These are phyloP conservation scores for Oleoguttula mirabilis DNA, from an alignment of 495 filamentous ascomycete species.

Conservation along the genomic window DNA sequence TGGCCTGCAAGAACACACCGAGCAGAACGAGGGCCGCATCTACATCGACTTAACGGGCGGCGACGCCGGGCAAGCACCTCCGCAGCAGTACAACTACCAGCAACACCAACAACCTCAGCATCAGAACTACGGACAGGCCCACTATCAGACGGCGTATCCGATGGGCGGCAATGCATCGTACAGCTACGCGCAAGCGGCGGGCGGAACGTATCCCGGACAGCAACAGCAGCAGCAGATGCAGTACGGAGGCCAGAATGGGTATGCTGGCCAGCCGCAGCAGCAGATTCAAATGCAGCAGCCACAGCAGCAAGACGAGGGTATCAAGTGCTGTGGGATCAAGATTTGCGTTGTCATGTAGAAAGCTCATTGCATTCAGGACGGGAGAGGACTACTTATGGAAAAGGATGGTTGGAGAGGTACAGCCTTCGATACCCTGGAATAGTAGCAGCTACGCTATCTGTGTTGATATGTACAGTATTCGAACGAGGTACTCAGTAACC, in stretches of 20 bases:
- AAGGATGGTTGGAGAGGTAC: too few relatives aligned
- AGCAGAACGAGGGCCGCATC: conserved; percentile 78
- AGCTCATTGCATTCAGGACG: too few relatives aligned
- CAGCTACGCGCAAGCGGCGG: conserved; percentile 14
- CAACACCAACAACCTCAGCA: conserved; percentile 12
- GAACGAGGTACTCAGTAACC: too few relatives aligned
- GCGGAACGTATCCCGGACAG: neutral
- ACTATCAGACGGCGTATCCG: conserved; percentile 21
- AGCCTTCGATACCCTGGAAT: too few relatives aligned
- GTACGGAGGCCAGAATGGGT: conserved; percentile 8
- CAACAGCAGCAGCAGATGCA: conserved; percentile 12
- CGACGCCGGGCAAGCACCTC: conserved; percentile 1
- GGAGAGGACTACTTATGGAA: too few relatives aligned
- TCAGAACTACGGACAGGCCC: conserved; percentile 17
- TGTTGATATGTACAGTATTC: too few relatives aligned
- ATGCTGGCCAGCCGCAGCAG: conserved; percentile 13
- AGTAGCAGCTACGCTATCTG: too few relatives aligned
- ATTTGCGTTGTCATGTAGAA: conserved; percentile 21
- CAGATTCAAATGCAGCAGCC: conserved; percentile 13
- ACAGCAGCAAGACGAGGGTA: conserved; percentile 13
- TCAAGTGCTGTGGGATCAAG: conserved; percentile 20
- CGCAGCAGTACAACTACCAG: conserved; percentile 2
- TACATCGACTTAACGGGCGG: conserved; percentile 48
- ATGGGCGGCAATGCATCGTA: conserved; percentile 14
- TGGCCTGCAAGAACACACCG: conserved; percentile 67